Evolutionary conservation across 2,329 filamentous ascomycete species (phyloP).

Genomic region (Lasiodiplodia sp.): DNA sequence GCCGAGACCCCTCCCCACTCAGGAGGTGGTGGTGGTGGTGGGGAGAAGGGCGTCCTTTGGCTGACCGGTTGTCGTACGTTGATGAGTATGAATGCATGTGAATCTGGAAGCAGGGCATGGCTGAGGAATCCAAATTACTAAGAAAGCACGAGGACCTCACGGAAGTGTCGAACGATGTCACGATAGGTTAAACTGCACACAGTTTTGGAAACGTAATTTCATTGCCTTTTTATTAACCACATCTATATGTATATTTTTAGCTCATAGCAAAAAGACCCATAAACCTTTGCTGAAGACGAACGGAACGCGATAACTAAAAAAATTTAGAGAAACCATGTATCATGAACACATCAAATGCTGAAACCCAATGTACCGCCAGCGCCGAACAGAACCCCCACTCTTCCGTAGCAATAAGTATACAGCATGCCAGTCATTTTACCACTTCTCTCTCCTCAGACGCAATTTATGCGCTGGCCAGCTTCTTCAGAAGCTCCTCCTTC

Average conservation of each 20-base stretch:
- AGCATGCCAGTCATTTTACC: not conserved
- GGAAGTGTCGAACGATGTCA: not conserved
- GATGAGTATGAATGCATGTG: not conserved
- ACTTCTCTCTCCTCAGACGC: not conserved
- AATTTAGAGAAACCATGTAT: not conserved
- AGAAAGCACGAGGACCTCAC: too few species aligned
- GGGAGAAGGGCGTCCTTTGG: not conserved
- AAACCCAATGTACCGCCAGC: not conserved
- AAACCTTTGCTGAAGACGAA: too few species aligned
- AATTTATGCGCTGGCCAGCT: conserved; percentile 38
- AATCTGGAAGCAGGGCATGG: not conserved
- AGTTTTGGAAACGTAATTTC: not conserved
- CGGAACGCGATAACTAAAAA: not conserved
- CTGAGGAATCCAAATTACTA: not conserved
- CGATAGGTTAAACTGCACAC: not conserved
- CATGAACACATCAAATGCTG: not conserved
- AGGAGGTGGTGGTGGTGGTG: not conserved
- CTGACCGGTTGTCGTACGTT: not conserved
- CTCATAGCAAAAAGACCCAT: too few species aligned
- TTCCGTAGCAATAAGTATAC: not conserved
- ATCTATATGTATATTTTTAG: not conserved
- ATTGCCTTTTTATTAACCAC: not conserved
- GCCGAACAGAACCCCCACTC: too few species aligned
- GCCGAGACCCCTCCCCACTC: not conserved
- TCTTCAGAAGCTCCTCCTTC: conserved; percentile 80